Percentiles rank a stretch among this genome's conserved stretches.
These are phyloP conservation scores for Amanita phalloides DNA, from an alignment of 768 basidiomycete species.

Conservation along the genomic window DNA sequence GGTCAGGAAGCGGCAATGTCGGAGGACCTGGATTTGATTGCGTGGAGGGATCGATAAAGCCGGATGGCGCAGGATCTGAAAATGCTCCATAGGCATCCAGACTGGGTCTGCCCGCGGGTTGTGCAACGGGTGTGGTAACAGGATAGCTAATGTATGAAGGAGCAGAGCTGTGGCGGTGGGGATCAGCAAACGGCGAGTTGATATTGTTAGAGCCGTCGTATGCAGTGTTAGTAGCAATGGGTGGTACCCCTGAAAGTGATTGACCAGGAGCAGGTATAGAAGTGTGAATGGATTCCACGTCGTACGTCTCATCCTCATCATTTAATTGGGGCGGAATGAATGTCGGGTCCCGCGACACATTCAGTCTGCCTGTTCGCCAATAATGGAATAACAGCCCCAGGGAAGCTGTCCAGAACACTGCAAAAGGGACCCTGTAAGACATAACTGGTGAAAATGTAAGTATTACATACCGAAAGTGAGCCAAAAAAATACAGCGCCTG, in stretches of 20 bases:
- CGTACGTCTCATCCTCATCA: constrained; percentile 37
- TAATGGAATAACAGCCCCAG: constrained; percentile 55
- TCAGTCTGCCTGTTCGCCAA: constrained; percentile 64
- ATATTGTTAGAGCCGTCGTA: constrained; percentile 20
- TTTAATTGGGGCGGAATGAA: constrained; percentile 52
- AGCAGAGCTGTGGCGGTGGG: constrained; percentile 35
- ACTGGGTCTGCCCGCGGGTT: constrained; percentile 38
- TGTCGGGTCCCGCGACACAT: constrained; percentile 60
- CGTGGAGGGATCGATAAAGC: constrained; percentile 35
- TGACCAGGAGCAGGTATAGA: constrained; percentile 24
- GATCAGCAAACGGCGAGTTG: constrained; percentile 43
- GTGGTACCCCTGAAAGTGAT: constrained; percentile 14
- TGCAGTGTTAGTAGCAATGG: constrained; percentile 11
- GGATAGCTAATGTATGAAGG: constrained; percentile 17
- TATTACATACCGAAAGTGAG: constrained; percentile 53
- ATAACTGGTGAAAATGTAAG: background rate
- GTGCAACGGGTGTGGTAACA: constrained; percentile 14
- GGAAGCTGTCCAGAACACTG: constrained; percentile 71
- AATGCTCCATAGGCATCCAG: constrained; percentile 90
- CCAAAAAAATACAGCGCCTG: constrained; percentile 87
- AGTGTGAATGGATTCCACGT: constrained; percentile 44
- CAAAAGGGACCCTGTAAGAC: constrained; percentile 3
- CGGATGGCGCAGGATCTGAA: constrained; percentile 75
- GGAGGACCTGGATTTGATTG: constrained; percentile 17
- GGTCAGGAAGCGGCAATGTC: constrained; percentile 30